These are phyloP conservation scores for Colletotrichum paranaense DNA, from an alignment of 2,329 filamentous ascomycete genomes.

Conservation along the genomic window DNA sequence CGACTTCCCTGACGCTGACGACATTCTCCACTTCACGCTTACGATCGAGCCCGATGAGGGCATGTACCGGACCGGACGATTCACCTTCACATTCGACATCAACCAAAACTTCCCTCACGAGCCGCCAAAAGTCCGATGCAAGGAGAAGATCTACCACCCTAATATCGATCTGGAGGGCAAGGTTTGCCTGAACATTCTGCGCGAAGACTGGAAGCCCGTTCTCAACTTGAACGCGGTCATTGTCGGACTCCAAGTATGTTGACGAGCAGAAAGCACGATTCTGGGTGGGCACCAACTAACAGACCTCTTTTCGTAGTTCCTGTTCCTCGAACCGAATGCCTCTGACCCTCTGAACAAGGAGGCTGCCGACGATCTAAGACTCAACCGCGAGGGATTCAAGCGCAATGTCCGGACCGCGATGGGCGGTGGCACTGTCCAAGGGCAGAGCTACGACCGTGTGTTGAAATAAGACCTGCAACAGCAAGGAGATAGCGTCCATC, in stretches of 20 bases:
- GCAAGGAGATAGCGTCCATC: background rate
- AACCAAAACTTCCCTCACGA: slow-evolving; percentile 97
- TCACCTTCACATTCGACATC: slow-evolving; percentile 92
- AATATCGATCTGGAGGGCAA: slow-evolving; percentile 99
- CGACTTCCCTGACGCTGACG: slow-evolving; percentile 83
- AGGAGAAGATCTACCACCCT: slow-evolving; percentile 98
- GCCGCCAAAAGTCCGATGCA: slow-evolving; percentile 96
- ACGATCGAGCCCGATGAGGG: slow-evolving; percentile 88
- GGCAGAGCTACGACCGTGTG: slow-evolving; percentile 81
- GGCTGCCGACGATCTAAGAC: slow-evolving; percentile 90
- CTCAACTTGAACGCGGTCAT: slow-evolving; percentile 97
- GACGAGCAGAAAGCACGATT: no score
- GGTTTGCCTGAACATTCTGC: slow-evolving; percentile 95
- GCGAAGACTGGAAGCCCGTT: slow-evolving; percentile 99
- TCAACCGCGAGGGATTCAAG: slow-evolving; percentile 89
- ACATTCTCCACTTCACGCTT: slow-evolving; percentile 86
- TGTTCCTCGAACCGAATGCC: slow-evolving; percentile 97
- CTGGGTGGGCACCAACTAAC: slow-evolving; percentile 36
- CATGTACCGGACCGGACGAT: slow-evolving; percentile 87
- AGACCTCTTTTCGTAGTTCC: slow-evolving; percentile 69
- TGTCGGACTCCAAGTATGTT: slow-evolving; percentile 84
- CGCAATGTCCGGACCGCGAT: slow-evolving; percentile 88
- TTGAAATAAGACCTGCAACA: slow-evolving; percentile 62
- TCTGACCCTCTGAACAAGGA: slow-evolving; percentile 99
- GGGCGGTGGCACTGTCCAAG: slow-evolving; percentile 81